Base-by-base conservation (phyloP, 1,139 yeast species). In the Pichia norvegensis region DNA sequence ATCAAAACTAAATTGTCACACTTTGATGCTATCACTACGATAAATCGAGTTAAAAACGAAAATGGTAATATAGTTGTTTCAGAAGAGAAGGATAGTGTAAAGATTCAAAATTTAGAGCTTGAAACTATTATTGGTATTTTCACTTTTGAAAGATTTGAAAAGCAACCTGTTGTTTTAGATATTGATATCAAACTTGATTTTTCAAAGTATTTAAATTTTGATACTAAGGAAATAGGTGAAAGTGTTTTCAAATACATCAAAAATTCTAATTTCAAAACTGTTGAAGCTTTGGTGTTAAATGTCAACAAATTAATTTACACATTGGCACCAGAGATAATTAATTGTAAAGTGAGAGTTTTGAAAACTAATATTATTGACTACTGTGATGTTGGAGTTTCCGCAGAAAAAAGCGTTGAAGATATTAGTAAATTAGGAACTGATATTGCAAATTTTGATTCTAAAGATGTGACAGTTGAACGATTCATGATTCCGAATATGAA, bases 331-430 rank as follows among this genome's bases (percentile, higher is more conserved):
- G 33, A 38, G 1, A 65, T 72, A 3, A 53, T 61, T 5, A 66
- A 68, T 33, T 70, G 73, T n/a, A 48, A 56, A 3, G 90, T 85
- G 0, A 72, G 71, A 22, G 95, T 88, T 1, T 77, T 81, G 38
- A 92, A 92, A 62, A 90, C 96, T 2, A 84, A 87, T 58, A 97
- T 97, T 1, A 78, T 92, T 29, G 82, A 87, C 3, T 81, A 74
- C 59, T 87, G 97, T 0, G 81, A 82, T 40, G 97, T 95, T 14
- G 97, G 97, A 10, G 96, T 92, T 2, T 75, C 81, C 47, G 76
- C 85, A 17, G 67, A 68, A 1, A 73, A 90, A 63, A 65, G 69
- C 0, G 59, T 65, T 2, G 61, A 58, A 5, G 71, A 68, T 8
- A 67, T 73, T 41, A 50, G 55, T 19, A 36, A 33, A 4, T 59